Conservation (phyloP, 768 basidiomycete genomes). For the Sistotremastrum suecicum region DNA sequence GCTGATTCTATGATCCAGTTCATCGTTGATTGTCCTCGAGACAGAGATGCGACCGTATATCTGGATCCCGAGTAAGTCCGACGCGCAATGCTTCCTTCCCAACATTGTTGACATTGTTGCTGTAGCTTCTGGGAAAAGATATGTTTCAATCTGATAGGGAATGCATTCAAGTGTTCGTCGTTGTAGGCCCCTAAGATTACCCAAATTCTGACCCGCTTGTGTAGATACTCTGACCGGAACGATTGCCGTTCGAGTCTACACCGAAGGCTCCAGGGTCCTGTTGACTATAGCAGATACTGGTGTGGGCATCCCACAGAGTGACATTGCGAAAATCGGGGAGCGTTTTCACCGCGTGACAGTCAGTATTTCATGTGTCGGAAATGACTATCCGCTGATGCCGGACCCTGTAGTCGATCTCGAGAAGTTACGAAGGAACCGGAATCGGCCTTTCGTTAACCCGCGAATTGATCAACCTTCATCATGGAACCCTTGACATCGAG, state of each 20-base stretch:
- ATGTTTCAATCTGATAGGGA: constrained; percentile 21
- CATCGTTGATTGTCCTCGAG: constrained; percentile 14
- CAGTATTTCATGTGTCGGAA: background rate
- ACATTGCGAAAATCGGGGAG: constrained; percentile 17
- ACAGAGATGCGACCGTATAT: constrained; percentile 10
- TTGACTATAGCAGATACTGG: constrained; percentile 24
- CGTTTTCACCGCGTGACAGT: constrained; percentile 22
- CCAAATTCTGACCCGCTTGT: constrained; percentile 9
- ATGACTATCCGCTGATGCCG: background rate
- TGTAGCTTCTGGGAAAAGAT: constrained; percentile 10
- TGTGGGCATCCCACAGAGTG: constrained; percentile 20
- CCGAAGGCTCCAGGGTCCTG: constrained; percentile 12
- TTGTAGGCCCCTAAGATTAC: no score
- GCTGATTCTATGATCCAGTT: constrained; percentile 7
- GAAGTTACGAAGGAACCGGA: constrained; percentile 22
- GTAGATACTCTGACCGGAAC: constrained; percentile 19
- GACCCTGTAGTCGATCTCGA: constrained; percentile 8
- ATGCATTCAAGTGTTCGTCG: constrained; percentile 19
- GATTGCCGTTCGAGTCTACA: constrained; percentile 17
- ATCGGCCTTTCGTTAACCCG: constrained; percentile 21
- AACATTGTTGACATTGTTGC: background rate
- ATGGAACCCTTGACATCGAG: constrained; percentile 17
- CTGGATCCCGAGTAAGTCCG: constrained; percentile 16
- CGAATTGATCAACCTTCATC: constrained; percentile 23
- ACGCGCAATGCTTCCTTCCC: background rate